These are phyloP conservation scores for Populus alba DNA, from an alignment of 345 rosid species.

Conservation along the genomic window DNA sequence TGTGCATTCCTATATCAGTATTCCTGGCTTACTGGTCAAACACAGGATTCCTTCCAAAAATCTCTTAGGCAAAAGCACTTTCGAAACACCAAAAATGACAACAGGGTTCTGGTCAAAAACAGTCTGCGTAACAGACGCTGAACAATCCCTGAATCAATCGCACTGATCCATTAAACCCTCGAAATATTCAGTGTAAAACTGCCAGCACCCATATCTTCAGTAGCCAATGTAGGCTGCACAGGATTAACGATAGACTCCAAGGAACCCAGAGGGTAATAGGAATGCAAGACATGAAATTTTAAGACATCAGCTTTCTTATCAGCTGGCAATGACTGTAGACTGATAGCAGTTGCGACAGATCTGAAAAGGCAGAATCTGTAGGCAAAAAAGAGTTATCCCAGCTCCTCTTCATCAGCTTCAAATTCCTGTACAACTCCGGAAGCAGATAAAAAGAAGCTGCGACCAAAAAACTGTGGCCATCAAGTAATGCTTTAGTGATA, in stretches of 20 bases:
- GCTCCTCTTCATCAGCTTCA: constrained; percentile 83
- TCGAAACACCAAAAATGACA: constrained; percentile 82
- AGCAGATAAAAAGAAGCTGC: constrained; percentile 75
- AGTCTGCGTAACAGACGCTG: constrained; percentile 83
- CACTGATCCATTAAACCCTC: constrained; percentile 66
- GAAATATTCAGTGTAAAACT: constrained; percentile 82
- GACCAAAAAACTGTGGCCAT: constrained; percentile 80
- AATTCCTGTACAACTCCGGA: constrained; percentile 75
- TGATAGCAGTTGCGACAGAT: constrained; percentile 52
- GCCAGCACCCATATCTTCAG: constrained; percentile 75
- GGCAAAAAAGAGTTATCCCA: constrained; percentile 86
- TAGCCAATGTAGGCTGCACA: constrained; percentile 84
- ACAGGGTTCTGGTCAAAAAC: constrained; percentile 86
- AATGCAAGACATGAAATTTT: constrained; percentile 80
- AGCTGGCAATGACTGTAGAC: constrained; percentile 71
- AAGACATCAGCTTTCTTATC: constrained; percentile 65
- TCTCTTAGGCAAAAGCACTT: constrained; percentile 74
- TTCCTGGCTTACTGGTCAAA: constrained; percentile 33
- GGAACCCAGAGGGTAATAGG: constrained; percentile 88
- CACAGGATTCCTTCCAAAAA: constrained; percentile 45
- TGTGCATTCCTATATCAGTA: constrained; percentile 25
- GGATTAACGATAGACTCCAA: constrained; percentile 89
- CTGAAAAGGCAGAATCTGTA: constrained; percentile 68
- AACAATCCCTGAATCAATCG: constrained; percentile 71
- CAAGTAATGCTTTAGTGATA: constrained; percentile 65